A percentile compares a stretch with the other conserved stretches of the same genome.
Conservation (phyloP, 495 filamentous ascomycete species). For the Penicillium herquei region DNA sequence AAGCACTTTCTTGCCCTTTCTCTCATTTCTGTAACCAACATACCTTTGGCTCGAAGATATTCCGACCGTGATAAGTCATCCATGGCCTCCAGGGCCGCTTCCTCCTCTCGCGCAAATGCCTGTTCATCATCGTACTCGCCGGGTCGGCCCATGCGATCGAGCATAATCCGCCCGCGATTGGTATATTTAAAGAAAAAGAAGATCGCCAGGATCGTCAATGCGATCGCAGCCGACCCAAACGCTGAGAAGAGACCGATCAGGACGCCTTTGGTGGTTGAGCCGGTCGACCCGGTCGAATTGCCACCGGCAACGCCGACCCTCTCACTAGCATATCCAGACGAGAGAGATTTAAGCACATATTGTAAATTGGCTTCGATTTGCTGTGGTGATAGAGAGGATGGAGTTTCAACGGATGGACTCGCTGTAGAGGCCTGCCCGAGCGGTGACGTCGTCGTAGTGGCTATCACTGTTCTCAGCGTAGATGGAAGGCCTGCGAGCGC, state of each 20-base stretch:
- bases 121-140: slow-evolving; percentile 99
- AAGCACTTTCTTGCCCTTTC: background rate
- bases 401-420: slow-evolving; percentile 11
- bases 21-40: background rate
- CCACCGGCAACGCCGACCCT: slow-evolving; percentile 32
- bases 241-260: slow-evolving; percentile 95
- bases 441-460: slow-evolving; percentile 34
- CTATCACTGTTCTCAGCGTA: slow-evolving; percentile 34
- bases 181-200: slow-evolving; percentile 97
- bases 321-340: slow-evolving; percentile 24
- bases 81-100: slow-evolving; percentile 91
- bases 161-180: slow-evolving; percentile 79
- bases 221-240: slow-evolving; percentile 85
- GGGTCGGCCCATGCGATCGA: slow-evolving; percentile 89
- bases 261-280: slow-evolving; percentile 74
- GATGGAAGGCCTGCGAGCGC: slow-evolving; percentile 40
- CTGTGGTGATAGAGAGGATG: slow-evolving; percentile 20
- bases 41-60: slow-evolving; percentile 95
- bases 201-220: slow-evolving; percentile 74
- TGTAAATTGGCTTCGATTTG: slow-evolving; percentile 30
- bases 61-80: slow-evolving; percentile 88
- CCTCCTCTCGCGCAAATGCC: slow-evolving; percentile 86
- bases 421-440: slow-evolving; percentile 20
- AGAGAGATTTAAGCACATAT: slow-evolving; percentile 31
- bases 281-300: slow-evolving; percentile 52